Conservation (phyloP, 805 yeast species). For the Sporopachydermia quercuum region DNA sequence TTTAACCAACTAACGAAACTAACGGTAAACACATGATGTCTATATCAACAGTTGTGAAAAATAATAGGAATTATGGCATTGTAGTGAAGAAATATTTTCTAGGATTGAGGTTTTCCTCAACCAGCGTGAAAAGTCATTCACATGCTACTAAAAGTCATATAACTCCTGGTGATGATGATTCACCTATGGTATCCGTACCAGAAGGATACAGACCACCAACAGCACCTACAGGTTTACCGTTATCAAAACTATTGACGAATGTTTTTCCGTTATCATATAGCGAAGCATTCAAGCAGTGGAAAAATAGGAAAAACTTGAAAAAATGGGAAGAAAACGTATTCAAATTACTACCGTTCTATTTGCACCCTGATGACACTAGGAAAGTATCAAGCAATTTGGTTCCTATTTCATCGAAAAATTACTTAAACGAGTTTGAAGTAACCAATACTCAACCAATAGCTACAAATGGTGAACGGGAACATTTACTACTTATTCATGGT, state of each 20-base stretch:
- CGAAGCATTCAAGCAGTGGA: constrained; percentile 1
- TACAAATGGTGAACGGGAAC: background rate
- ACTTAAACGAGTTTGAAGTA: constrained; percentile 2
- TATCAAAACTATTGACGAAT: constrained; percentile 14
- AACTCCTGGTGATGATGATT: background rate
- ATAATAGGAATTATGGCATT: no score
- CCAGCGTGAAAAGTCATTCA: no score
- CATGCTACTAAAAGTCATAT: no score
- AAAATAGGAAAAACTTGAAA: background rate
- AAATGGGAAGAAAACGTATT: background rate
- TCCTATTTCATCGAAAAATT: background rate
- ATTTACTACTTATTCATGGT: constrained; percentile 2
- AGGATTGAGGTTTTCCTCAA: no score
- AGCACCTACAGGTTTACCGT: constrained; percentile 21
- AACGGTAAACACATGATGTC: no score
- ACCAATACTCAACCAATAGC: background rate
- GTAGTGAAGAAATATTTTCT: no score
- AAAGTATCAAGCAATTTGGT: background rate
- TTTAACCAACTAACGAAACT: no score
- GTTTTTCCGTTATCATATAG: constrained; percentile 9
- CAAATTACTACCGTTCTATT: background rate
- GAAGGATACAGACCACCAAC: constrained; percentile 12
- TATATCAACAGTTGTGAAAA: no score
- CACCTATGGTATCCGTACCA: background rate
- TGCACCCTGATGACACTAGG: background rate